Percentiles rank a stretch among this genome's conserved stretches.
Evolutionary conservation across 805 yeast genomes (phyloP).

Genomic region (Henningerozyma blattae): DNA sequence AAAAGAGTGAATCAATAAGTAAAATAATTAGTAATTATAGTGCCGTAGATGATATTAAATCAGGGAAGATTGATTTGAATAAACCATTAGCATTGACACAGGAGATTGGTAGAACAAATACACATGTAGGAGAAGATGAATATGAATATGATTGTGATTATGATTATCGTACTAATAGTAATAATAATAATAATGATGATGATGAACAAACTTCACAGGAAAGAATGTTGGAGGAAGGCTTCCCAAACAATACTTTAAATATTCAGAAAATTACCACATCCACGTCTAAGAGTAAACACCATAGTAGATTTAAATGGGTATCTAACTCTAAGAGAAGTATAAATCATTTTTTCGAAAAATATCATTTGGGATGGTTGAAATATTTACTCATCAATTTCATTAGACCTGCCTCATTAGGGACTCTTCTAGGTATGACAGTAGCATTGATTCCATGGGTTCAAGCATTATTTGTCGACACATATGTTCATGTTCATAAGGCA

Average conservation of each 20-base stretch:
- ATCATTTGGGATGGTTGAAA: slow-evolving; percentile 24
- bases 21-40: slow-evolving; percentile 31
- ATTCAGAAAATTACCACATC: slow-evolving; percentile 8
- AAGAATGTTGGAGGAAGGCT: slow-evolving; percentile 1
- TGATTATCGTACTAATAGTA: neutral
- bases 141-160: slow-evolving; percentile 1
- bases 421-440: slow-evolving; percentile 51
- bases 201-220: neutral
- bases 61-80: slow-evolving; percentile 22
- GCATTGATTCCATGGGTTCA: slow-evolving; percentile 84
- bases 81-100: slow-evolving; percentile 22
- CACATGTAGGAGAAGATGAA: slow-evolving; percentile 3
- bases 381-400: slow-evolving; percentile 37
- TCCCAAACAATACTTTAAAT: slow-evolving; percentile 6
- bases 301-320: slow-evolving; percentile 9
- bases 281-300: slow-evolving; percentile 5
- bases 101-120: slow-evolving; percentile 16
- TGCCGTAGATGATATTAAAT: slow-evolving; percentile 16
- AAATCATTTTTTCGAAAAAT: slow-evolving; percentile 14
- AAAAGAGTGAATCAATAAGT: slow-evolving; percentile 4
- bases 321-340: slow-evolving; percentile 13
- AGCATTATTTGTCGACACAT: slow-evolving; percentile 48
- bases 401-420: slow-evolving; percentile 62
- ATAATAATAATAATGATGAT: neutral
- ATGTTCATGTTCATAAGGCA: slow-evolving; percentile 48